Evolutionary conservation across 768 basidiomycete species (phyloP), one percentile per base, ranked within the genome.

Genomic region (Auricularia sp.): DNA sequence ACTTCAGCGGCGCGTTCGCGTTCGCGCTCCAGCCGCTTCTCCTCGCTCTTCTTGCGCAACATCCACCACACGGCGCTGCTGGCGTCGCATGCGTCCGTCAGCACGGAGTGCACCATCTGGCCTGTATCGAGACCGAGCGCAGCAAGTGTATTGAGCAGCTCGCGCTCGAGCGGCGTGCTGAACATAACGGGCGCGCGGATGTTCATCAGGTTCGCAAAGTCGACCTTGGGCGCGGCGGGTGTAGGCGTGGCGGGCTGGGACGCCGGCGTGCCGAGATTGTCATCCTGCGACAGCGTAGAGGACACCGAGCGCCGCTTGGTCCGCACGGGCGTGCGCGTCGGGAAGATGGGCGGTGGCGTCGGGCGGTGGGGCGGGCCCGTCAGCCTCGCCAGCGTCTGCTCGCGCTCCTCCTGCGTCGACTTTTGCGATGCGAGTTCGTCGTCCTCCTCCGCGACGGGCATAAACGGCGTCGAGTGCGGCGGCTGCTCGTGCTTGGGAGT

Each of bases 11-110:
- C 14, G 56, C 21, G 21, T 2, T 33, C 65, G 18, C 71, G 68
- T 62, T 78, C 67, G 37, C 63, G 54, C 3, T 63, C 18, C 24
- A 80, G 34, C 10, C 79, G 79, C 56, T 80, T 82, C 75, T 85
- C 79, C 84, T 82, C 94, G 21, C 85, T 83, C 70, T 87, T 94
- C 73, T 86, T 84, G 74, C 86, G 89, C 61, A 98, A 78, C 83
- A 96, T 92, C 97, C 97, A 99, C 95, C 95, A 99, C 7, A 92
- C 76, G 1, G 95, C 92, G 8, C 93, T 89, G 13, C 90, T 83
- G 0, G 90, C 83, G 75, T 99, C 96, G 71, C 96, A 99, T 0
- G 96, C 96, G 75, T 98, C 86, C 35, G 82, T 87, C 58, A 90
- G 80, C 13, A 98, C 97, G 0, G 90, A 92, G 73, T 98, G 95